Percentiles rank a stretch among this genome's conserved stretches.
phyloP scores from a whole-genome alignment of 148 eudicot species.

The Tetragonia tetragonoides region DNA sequence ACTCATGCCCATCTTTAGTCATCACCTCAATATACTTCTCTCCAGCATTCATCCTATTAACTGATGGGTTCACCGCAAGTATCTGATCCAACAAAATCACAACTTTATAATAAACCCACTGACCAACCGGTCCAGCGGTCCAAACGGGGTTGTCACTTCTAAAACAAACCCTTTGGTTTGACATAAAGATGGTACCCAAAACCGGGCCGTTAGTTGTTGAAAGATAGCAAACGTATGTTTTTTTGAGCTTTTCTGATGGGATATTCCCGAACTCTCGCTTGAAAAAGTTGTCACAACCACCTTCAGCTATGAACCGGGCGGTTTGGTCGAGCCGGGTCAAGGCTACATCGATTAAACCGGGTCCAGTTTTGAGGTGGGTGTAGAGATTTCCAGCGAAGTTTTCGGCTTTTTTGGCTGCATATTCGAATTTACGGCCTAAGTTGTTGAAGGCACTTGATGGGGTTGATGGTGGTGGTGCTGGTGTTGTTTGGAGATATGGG shows the following conservation, averaged over 20 bases:
- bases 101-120: conserved; percentile 42
- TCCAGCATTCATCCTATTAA: conserved; percentile 14
- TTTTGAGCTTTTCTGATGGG: conserved; percentile 35
- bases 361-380: conserved; percentile 47
- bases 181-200: conserved; percentile 50
- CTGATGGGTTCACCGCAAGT: conserved; percentile 25
- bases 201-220: conserved; percentile 54
- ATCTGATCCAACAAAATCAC: conserved; percentile 30
- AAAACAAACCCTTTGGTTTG: conserved; percentile 48
- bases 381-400: conserved; percentile 39
- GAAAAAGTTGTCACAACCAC: conserved; percentile 49
- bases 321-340: conserved; percentile 48
- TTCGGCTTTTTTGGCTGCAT: conserved; percentile 38
- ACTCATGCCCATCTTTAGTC: conserved; percentile 38
- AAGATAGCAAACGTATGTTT: conserved; percentile 47
- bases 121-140: conserved; percentile 6
- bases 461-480: conserved; percentile 20
- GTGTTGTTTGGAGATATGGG: conserved; percentile 36
- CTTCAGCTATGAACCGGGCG: conserved; percentile 45
- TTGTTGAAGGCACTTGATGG: conserved; percentile 12
- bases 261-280: conserved; percentile 38
- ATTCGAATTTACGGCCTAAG: conserved; percentile 27
- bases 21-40: conserved; percentile 35
- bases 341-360: conserved; percentile 46
- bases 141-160: conserved; percentile 49